These are phyloP conservation scores for Beauveria pseudobassiana DNA, from an alignment of 2,329 filamentous ascomycete species.

Conservation along the genomic window DNA sequence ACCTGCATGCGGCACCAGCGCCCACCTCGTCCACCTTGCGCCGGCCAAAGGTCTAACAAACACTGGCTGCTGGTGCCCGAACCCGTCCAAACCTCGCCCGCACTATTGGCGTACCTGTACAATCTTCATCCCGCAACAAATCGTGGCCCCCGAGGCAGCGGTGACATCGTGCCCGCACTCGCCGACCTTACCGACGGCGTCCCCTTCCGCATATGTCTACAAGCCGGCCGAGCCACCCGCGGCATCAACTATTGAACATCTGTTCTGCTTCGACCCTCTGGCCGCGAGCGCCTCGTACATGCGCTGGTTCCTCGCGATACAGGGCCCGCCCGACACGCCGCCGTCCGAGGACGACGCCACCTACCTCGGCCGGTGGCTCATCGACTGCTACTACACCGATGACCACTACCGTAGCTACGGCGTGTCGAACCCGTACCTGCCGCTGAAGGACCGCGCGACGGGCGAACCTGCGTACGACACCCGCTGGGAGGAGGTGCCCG, in stretches of 20 bases:
- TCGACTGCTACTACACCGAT: conserved; percentile 9
- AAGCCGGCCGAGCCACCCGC: not conserved
- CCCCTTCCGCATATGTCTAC: not conserved
- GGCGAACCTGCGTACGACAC: not conserved
- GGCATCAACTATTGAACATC: not conserved
- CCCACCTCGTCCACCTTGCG: conserved; percentile 3
- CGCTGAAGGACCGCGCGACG: not conserved
- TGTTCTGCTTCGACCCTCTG: conserved; percentile 12
- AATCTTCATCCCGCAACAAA: conserved; percentile 2
- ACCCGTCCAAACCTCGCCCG: not conserved
- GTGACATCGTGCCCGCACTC: not conserved
- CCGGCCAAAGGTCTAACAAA: not conserved
- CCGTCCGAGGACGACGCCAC: not conserved
- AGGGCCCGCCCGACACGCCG: conserved; percentile 9
- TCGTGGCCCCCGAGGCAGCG: not conserved
- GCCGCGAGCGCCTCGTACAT: conserved; percentile 8
- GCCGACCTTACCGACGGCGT: not conserved
- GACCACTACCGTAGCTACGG: conserved; percentile 2
- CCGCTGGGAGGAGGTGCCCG: conserved; percentile 4
- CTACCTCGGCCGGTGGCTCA: conserved; percentile 9
- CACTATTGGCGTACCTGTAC: conserved; percentile 11
- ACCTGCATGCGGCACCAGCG: not conserved
- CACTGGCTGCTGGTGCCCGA: conserved; percentile 11
- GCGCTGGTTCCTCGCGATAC: conserved; percentile 7
- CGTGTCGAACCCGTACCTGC: not conserved